A percentile compares a stretch with the other conserved stretches of the same genome.
These are phyloP conservation scores for Choiromyces venosus DNA, from an alignment of 495 filamentous ascomycete genomes.

Conservation along the genomic window DNA sequence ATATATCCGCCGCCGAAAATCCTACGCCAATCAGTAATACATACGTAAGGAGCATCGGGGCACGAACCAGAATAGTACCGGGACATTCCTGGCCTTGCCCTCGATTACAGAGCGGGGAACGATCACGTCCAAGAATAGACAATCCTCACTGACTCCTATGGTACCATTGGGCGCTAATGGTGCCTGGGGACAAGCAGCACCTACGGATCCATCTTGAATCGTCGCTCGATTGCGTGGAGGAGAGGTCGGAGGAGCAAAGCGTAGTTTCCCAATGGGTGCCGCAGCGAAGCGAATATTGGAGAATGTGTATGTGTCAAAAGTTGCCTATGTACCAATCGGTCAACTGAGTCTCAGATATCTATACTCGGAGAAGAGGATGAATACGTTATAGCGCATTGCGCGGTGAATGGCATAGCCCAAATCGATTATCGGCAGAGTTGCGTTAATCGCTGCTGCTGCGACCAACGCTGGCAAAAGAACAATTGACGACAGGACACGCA, in stretches of 20 bases:
- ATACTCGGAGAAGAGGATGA: background rate
- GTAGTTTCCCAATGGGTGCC: constrained; percentile 10
- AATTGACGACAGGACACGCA: background rate
- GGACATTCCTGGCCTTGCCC: constrained; percentile 5
- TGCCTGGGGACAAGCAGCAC: background rate
- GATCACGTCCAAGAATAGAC: constrained; percentile 27
- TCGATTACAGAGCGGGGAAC: constrained; percentile 11
- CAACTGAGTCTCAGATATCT: background rate
- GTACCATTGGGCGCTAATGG: too few relatives aligned
- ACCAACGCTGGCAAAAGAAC: too few relatives aligned
- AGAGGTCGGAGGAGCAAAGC: constrained; percentile 11
- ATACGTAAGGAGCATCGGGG: background rate
- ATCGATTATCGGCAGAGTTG: constrained; percentile 15
- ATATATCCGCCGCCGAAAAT: constrained; percentile 55
- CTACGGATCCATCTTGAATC: constrained; percentile 14
- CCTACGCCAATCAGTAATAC: constrained; percentile 5
- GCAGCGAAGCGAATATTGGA: constrained; percentile 34
- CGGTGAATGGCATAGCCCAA: constrained; percentile 22
- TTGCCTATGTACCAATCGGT: background rate
- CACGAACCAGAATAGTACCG: constrained; percentile 13
- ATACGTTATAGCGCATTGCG: constrained; percentile 16
- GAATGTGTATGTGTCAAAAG: constrained; percentile 32
- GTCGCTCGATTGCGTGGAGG: background rate
- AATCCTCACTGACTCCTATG: constrained; percentile 2
- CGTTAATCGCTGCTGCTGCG: background rate